Percentiles rank a stretch among this genome's conserved stretches.
These are phyloP conservation scores for Boletus subparvulus DNA, from an alignment of 768 basidiomycete genomes.

Conservation along the genomic window DNA sequence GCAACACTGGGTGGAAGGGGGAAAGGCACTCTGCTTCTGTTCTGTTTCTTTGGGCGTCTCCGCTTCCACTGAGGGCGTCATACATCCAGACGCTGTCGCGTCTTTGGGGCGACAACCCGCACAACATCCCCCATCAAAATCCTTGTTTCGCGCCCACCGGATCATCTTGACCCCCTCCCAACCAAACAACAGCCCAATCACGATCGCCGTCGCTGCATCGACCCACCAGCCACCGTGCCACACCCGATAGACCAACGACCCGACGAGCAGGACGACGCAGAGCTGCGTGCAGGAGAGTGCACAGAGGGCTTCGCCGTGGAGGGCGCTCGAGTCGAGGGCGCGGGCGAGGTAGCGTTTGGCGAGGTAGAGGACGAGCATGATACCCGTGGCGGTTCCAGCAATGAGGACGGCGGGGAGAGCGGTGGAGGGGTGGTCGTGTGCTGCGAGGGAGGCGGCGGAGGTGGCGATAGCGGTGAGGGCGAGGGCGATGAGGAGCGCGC, in stretches of 20 bases:
- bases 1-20: neutral
- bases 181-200: constrained; percentile 41
- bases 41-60: neutral
- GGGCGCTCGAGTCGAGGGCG: constrained; percentile 43
- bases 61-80: neutral
- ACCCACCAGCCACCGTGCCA: constrained; percentile 51
- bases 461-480: constrained; percentile 38
- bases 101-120: neutral
- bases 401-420: constrained; percentile 44
- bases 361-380: constrained; percentile 43
- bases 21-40: neutral
- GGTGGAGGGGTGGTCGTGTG: constrained; percentile 38
- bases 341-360: constrained; percentile 45
- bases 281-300: constrained; percentile 45
- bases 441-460: constrained; percentile 36
- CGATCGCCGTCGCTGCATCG: constrained; percentile 43
- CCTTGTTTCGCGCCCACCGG: constrained; percentile 35
- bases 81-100: neutral
- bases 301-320: constrained; percentile 46
- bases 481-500: constrained; percentile 37
- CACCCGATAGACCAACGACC: constrained; percentile 38
- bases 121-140: constrained; percentile 43
- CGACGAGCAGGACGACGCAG: constrained; percentile 42
- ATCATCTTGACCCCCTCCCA: constrained; percentile 48
- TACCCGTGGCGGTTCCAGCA: constrained; percentile 38